Evolutionary conservation across 148 eudicot species (phyloP).

Genomic region (Pharnaceum exiguum): DNA sequence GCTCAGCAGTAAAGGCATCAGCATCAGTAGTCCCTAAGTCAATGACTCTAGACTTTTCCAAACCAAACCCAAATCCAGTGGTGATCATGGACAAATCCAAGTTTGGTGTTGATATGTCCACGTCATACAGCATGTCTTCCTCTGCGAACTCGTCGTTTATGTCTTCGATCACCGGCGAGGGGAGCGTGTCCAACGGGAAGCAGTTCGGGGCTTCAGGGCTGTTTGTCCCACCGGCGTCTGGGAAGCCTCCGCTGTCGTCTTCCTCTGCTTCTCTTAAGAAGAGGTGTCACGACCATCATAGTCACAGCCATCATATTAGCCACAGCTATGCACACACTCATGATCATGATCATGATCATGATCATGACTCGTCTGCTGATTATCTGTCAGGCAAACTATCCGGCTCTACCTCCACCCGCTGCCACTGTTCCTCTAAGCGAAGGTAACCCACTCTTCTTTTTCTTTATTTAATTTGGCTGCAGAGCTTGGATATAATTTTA

Average conservation of each 20-base stretch:
- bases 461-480: no score
- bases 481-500: no score
- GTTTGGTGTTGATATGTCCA: constrained; percentile 1
- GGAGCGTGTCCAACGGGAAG: constrained; percentile 54
- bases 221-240: constrained; percentile 13
- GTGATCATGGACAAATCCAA: background rate
- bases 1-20: no score
- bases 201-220: constrained; percentile 19
- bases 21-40: no score
- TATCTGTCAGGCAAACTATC: constrained; percentile 21
- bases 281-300: constrained; percentile 35
- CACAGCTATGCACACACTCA: no score
- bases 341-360: no score
- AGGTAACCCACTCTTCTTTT: constrained; percentile 24
- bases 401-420: constrained; percentile 15
- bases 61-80: constrained; percentile 9
- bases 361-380: no score
- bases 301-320: constrained; percentile 2
- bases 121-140: constrained; percentile 26
- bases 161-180: constrained; percentile 49
- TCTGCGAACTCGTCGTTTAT: constrained; percentile 34
- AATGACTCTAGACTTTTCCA: no score
- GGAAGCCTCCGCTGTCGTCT: constrained; percentile 44
- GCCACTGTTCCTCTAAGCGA: constrained; percentile 47
- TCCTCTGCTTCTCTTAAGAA: constrained; percentile 26